A percentile compares a stretch with the other conserved stretches of the same genome.
phyloP scores from a whole-genome alignment of 495 filamentous ascomycete species.

The Opeltia flavorubescens region DNA sequence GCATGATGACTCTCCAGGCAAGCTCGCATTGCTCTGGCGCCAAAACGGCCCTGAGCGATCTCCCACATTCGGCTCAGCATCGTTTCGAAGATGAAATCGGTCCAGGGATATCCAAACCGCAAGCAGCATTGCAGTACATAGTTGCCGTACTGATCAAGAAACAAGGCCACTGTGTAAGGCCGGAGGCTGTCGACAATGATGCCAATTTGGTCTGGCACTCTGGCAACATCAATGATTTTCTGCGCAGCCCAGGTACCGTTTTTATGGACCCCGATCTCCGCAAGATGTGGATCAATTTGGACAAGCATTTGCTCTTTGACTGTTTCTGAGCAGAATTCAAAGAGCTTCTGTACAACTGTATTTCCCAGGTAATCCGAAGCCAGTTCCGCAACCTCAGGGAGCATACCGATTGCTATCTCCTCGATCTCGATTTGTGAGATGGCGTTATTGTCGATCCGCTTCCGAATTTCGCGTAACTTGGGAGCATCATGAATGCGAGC shows the following conservation, averaged over 20 bases:
- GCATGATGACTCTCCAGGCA: constrained; percentile 94
- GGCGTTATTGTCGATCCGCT: constrained; percentile 89
- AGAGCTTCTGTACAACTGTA: constrained; percentile 97
- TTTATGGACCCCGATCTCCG: constrained; percentile 95
- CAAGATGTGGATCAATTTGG: constrained; percentile 80
- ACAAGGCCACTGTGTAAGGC: constrained; percentile 75
- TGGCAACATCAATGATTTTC: constrained; percentile 95
- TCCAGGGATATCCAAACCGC: constrained; percentile 75
- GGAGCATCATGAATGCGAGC: constrained; percentile 88
- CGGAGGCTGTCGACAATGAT: constrained; percentile 72
- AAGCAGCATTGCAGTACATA: constrained; percentile 95
- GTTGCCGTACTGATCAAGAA: constrained; percentile 96
- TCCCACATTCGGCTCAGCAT: constrained; percentile 97
- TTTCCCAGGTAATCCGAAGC: constrained; percentile 94
- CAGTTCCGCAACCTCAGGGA: constrained; percentile 89
- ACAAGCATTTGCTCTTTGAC: constrained; percentile 83
- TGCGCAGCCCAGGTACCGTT: constrained; percentile 98
- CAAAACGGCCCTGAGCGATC: constrained; percentile 81
- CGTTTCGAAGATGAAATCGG: constrained; percentile 93
- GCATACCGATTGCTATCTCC: constrained; percentile 79
- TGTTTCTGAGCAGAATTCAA: constrained; percentile 84
- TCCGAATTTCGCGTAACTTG: constrained; percentile 88
- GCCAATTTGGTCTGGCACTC: constrained; percentile 68
- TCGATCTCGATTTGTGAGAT: constrained; percentile 80
- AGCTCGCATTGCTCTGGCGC: constrained; percentile 89